Evolutionary conservation across 108 stramenopile species (phyloP), one percentile per base, ranked within the genome.

Genomic region (Bacterosira constricta): DNA sequence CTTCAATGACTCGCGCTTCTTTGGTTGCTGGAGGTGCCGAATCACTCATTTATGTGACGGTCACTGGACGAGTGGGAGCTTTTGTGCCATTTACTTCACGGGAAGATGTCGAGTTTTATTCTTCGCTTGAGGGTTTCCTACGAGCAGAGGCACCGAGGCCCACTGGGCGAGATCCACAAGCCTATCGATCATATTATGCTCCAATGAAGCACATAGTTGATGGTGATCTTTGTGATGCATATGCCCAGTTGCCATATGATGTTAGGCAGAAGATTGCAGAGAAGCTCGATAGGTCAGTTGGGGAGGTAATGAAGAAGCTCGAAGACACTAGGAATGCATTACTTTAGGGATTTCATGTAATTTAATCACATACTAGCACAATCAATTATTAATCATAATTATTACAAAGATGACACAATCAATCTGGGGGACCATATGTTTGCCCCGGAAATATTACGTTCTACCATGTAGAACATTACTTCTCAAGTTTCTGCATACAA

Each of bases 211-310:
- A 97, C 55, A 86, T 97, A 2, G 71, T 97, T 37, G 98, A 99
- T 76, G 97, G 97, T n/a, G 97, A 96, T 61, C 82, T 99, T 4
- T 99, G 98, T 70, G 95, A 95, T 80, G 90, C 89, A 36, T 99
- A 90, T 74, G 70, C 74, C 21, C 50, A 58, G 32, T 80, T 99
- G 49, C 72, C 90, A 11, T 79, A 75, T 57, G 88, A 90, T 10
- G 83, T 88, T 39, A 97, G 96, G 54, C 77, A 86, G 25, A 88
- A 86, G 51, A 88, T 96, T 73, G 97, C 97, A 10, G 92, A 86
- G 39, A 77, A 83, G 26, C 84, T 99, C 25, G 97, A 98, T 68
- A 72, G 96, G 25, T 91, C 90, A 6, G 92, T 96, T 13, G 95
- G 88, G 8, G 97, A 97, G 63, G 87, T 99, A 25, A 85, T 92